A percentile compares a stretch with the other conserved stretches of the same genome.
Conservation (phyloP, 108 stramenopile species). For the Stephanodiscus minutulus region DNA sequence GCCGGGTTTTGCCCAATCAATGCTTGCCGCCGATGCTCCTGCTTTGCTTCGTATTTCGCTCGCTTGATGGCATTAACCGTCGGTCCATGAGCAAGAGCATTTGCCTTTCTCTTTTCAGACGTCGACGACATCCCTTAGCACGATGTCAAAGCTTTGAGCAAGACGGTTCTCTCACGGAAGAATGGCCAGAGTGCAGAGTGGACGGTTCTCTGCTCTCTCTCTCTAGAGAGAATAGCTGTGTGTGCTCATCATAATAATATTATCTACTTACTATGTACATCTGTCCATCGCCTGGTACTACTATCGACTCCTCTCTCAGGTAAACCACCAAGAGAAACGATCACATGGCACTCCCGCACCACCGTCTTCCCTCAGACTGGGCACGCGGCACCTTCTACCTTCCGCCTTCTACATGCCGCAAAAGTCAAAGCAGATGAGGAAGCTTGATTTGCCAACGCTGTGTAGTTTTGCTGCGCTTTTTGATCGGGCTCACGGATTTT, state of each 20-base stretch:
- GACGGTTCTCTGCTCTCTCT: too few relatives aligned
- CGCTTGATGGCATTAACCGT: constrained; percentile 49
- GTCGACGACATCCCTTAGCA: constrained; percentile 2
- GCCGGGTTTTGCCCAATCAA: background rate
- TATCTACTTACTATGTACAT: too few relatives aligned
- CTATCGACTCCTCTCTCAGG: too few relatives aligned
- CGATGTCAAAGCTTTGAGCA: too few relatives aligned
- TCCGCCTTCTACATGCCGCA: background rate
- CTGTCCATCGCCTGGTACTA: too few relatives aligned
- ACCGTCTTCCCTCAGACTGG: background rate
- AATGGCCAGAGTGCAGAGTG: too few relatives aligned
- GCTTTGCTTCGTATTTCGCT: constrained; percentile 52
- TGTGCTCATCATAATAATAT: too few relatives aligned
- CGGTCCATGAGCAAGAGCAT: constrained; percentile 32
- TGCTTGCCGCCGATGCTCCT: constrained; percentile 30
- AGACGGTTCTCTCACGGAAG: too few relatives aligned
- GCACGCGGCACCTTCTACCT: background rate
- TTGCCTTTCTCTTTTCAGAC: constrained; percentile 1
- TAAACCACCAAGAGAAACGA: too few relatives aligned
- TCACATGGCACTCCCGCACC: too few relatives aligned
- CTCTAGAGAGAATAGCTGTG: too few relatives aligned
- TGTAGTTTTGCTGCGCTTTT: background rate
- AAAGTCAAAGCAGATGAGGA: background rate
- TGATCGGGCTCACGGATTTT: constrained; percentile 3
- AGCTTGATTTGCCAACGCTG: constrained; percentile 1